Evolutionary conservation across 2,329 filamentous ascomycete genomes (phyloP), one percentile per base, ranked within the genome.

Genomic region (Trichophyton equinum): DNA sequence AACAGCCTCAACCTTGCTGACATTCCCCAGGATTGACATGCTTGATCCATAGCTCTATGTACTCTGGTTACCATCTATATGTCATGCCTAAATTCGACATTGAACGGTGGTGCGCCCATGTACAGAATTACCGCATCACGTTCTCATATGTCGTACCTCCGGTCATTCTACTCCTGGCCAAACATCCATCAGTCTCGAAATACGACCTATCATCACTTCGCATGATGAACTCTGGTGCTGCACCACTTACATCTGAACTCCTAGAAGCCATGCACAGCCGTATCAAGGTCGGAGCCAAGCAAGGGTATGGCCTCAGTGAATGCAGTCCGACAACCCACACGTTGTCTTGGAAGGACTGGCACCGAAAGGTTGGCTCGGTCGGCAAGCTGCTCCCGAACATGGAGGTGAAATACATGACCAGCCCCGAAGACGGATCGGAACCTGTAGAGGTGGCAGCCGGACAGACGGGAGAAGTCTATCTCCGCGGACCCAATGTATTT

Each of bases 231-330:
- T 91, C 84, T 0, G 92, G 89, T 25, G 92, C 91, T 0, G 91
- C 92, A 0, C 92, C 92, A 0, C 77, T 96, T 46, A 92, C 89
- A 0, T 77, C 79, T 36, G 90, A 96, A 64, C 81, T 97, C 1
- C 87, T 92, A 0, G 83, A 90, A 60, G 81, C 84, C 7, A 82
- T 94, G 2, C 88, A 89, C 78, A 74, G 82, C 20, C 83, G 91
- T 6, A 82, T 94, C 62, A 84, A 84, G 58, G 79, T 95, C 20
- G 86, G 86, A 1, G 84, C 96, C 63, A 96, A 96, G 78, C 92
- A 97, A 75, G 91, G 89, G 18, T 97, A 96, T 70, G 92, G 92
- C 0, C 80, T 97, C 4, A 90, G 85, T 4, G 92, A 97, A 76
- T 95, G 90, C 13, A 86, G 86, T 27, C 91, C 91, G 0, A 87